phyloP scores from a whole-genome alignment of 148 eudicot species.

The Fagopyrum tataricum region DNA sequence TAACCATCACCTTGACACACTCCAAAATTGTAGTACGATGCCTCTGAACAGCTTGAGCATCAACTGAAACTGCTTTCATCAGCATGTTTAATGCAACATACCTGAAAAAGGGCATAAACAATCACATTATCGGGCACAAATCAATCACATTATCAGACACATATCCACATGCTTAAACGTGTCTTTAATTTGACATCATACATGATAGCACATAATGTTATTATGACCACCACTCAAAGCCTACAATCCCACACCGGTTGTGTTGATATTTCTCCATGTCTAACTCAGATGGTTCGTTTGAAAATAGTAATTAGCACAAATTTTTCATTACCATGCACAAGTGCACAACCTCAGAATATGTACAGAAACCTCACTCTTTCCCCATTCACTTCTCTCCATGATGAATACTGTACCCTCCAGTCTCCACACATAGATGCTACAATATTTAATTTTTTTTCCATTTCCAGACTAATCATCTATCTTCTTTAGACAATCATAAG shows the following conservation, averaged over 20 bases:
- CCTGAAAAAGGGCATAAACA: constrained; percentile 30
- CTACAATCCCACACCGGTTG: not conserved
- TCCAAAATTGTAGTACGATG: constrained; percentile 90
- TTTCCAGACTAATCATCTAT: not conserved
- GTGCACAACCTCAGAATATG: not conserved
- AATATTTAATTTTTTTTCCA: too few relatives aligned
- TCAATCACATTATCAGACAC: not conserved
- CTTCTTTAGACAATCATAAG: not conserved
- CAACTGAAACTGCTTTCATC: constrained; percentile 82
- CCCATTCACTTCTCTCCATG: not conserved
- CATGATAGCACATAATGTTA: not conserved
- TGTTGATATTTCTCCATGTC: constrained; percentile 1
- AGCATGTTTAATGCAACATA: constrained; percentile 96
- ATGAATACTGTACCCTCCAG: too few relatives aligned
- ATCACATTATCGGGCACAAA: not conserved
- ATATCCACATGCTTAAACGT: not conserved
- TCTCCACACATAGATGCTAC: not conserved
- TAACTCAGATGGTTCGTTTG: not conserved
- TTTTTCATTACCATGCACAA: not conserved
- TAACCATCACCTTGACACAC: constrained; percentile 78
- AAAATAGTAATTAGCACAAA: not conserved
- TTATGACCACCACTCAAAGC: constrained; percentile 1
- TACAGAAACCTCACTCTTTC: not conserved
- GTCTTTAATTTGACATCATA: not conserved
- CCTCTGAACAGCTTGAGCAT: constrained; percentile 97